Base-by-base conservation (phyloP, 1,139 yeast species). In the Pichia sp. region DNA sequence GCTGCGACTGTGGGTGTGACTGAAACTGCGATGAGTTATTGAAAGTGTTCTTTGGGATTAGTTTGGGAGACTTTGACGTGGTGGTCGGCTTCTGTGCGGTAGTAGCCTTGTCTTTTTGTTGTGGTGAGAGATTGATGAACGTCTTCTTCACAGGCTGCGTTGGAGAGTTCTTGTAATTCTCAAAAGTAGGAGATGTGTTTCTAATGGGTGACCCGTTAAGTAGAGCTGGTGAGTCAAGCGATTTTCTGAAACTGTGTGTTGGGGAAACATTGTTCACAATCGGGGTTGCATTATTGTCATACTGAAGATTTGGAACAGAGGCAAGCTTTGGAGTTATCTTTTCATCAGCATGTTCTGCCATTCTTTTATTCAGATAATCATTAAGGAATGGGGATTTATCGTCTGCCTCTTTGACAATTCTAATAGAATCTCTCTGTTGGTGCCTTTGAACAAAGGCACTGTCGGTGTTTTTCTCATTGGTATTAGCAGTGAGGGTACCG, bases 361-460 rank as follows among this genome's bases (percentile, higher is more conserved):
- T 33, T 16, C 38, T 25, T 14, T 36, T 14, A 30, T 30, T 28
- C 14, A 34, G 18, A 16, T 14, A 31, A 4, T 40, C 37, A n/a
- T 34, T 31, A 5, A 35, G 20, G 13, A 33, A 39, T 8, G 35
- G 28, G 10, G 32, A 30, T 22, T 35, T 26, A 21, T 32, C 39
- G 15, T 39, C 30, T 13, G 33, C 32, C 6, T 49, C 52, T 21
- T 41, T 30, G 8, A 51, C 52, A 11, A 51, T 34, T 30, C 51
- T 39, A 43, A 51, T 47, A 14, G 55, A 51, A 38, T 25, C 40
- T 38, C 34, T 42, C 24, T 18, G 13, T 24, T 27, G 33, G 16
- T 29, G 32, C 9, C 27, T 32, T 29, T 42, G 46, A 10, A 32
- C 19, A 33, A 42, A 44, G 8, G 27, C 16, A 14, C 18, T 14